Evolutionary conservation across 73 alveolate species (phyloP).

Genomic region (Uronychia setigera): DNA sequence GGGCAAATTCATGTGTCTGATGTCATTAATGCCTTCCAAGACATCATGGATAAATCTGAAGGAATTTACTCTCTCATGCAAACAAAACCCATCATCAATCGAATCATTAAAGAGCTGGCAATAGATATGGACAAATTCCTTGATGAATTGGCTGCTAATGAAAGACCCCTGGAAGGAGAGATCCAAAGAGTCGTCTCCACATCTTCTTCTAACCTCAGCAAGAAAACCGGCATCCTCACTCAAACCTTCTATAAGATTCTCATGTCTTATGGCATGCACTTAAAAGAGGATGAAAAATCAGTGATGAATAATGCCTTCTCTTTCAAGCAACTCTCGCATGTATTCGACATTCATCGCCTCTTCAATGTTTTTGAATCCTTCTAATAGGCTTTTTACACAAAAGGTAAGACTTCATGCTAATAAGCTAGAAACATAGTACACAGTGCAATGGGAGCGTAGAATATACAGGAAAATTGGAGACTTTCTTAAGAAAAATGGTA

Average conservation of each 20-base stretch:
- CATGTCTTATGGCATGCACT: conserved; percentile 35
- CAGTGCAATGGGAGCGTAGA: conserved; percentile 54
- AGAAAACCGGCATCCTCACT: conserved; percentile 14
- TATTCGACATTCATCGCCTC: conserved; percentile 48
- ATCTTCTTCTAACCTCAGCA: conserved; percentile 17
- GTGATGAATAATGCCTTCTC: conserved; percentile 46
- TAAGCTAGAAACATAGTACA: conserved; percentile 32
- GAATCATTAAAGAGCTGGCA: conserved; percentile 45
- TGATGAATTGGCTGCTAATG: conserved; percentile 58
- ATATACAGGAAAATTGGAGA: conserved; percentile 60
- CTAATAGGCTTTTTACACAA: conserved; percentile 22
- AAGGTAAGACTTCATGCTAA: conserved; percentile 23
- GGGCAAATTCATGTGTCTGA: conserved; percentile 48
- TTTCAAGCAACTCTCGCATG: conserved; percentile 3
- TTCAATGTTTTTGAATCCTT: conserved; percentile 43
- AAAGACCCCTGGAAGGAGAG: conserved; percentile 14
- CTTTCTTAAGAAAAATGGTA: conserved; percentile 6
- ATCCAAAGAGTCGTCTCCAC: conserved; percentile 11
- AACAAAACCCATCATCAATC: conserved; percentile 36
- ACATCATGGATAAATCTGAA: conserved; percentile 43
- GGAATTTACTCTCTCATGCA: conserved; percentile 40
- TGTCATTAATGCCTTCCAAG: conserved; percentile 39
- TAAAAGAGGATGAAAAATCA: conserved; percentile 56
- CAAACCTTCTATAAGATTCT: conserved; percentile 1
- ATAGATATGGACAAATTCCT: conserved; percentile 51